These are phyloP conservation scores for Paralagenidium karlingii DNA, from an alignment of 352 stramenopile species.

Conservation along the genomic window DNA sequence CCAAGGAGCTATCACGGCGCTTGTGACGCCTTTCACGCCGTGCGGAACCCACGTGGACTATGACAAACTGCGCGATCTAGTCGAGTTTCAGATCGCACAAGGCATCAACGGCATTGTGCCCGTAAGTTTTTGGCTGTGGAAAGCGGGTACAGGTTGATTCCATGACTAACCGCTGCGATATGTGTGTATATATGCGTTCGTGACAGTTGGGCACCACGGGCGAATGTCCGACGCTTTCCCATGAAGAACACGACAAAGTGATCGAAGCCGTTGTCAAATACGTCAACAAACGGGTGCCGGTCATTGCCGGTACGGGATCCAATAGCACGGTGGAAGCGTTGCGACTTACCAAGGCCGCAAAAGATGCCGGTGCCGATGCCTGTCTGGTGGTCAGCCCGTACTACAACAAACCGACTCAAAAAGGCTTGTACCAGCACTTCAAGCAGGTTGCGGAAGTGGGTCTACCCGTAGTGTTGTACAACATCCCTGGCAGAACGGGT, in stretches of 20 bases:
- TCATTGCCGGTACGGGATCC: slow-evolving; percentile 93
- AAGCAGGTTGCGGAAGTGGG: slow-evolving; percentile 77
- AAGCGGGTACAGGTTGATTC: slow-evolving; percentile 1
- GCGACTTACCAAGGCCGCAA: slow-evolving; percentile 78
- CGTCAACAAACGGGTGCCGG: slow-evolving; percentile 71
- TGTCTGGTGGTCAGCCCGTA: slow-evolving; percentile 95
- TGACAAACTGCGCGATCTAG: slow-evolving; percentile 82
- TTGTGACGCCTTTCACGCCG: slow-evolving; percentile 94
- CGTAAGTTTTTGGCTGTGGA: slow-evolving; percentile 19
- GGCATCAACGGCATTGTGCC: slow-evolving; percentile 95
- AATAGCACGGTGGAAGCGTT: slow-evolving; percentile 85
- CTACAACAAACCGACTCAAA: slow-evolving; percentile 98
- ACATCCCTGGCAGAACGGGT: slow-evolving; percentile 94
- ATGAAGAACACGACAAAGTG: slow-evolving; percentile 93
- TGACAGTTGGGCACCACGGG: slow-evolving; percentile 91
- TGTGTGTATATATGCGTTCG: background rate
- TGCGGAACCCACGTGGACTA: slow-evolving; percentile 90
- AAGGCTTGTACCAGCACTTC: slow-evolving; percentile 92
- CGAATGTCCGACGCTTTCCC: slow-evolving; percentile 91
- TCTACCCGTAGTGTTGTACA: slow-evolving; percentile 94
- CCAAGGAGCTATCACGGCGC: slow-evolving; percentile 81
- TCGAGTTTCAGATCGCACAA: slow-evolving; percentile 87
- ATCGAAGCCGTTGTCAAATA: slow-evolving; percentile 85
- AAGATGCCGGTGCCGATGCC: slow-evolving; percentile 89
- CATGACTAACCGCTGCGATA: background rate